These are phyloP conservation scores for Aspergillus latus DNA, from an alignment of 2,329 filamentous ascomycete genomes.

Conservation along the genomic window DNA sequence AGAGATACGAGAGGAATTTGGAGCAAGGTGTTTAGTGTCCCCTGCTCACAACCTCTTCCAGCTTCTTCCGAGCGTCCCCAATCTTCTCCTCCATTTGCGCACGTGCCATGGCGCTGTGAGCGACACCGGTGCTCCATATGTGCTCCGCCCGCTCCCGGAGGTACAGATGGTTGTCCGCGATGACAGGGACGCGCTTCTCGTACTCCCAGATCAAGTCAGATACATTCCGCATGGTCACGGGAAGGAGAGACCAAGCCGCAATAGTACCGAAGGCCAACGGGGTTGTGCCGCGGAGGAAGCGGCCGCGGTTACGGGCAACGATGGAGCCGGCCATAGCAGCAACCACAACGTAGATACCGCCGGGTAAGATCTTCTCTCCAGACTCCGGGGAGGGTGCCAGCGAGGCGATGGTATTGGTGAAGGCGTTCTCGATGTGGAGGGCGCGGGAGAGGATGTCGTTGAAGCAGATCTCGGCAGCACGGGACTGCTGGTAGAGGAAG, in stretches of 20 bases:
- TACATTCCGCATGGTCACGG: slow-evolving; percentile 86
- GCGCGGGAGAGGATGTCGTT: slow-evolving; percentile 78
- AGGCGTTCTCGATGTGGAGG: slow-evolving; percentile 81
- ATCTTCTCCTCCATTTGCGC: slow-evolving; percentile 80
- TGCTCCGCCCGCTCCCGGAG: slow-evolving; percentile 68
- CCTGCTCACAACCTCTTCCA: slow-evolving; percentile 91
- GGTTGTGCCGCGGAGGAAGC: slow-evolving; percentile 73
- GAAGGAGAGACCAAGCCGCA: slow-evolving; percentile 80
- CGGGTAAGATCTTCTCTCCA: slow-evolving; percentile 86
- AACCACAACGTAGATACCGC: slow-evolving; percentile 87
- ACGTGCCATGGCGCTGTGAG: slow-evolving; percentile 69
- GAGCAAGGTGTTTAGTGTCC: slow-evolving; percentile 61
- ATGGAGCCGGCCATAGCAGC: slow-evolving; percentile 95
- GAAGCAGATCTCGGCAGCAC: slow-evolving; percentile 74
- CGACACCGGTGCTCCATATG: slow-evolving; percentile 70
- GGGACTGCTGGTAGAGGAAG: slow-evolving; percentile 73
- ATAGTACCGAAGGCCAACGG: slow-evolving; percentile 78
- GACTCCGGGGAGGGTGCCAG: slow-evolving; percentile 82
- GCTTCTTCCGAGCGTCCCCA: slow-evolving; percentile 67
- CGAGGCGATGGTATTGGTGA: slow-evolving; percentile 84
- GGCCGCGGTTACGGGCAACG: slow-evolving; percentile 79
- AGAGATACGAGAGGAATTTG: slow-evolving; percentile 12
- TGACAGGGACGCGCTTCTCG: slow-evolving; percentile 80
- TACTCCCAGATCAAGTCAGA: slow-evolving; percentile 86
- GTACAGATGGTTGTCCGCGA: slow-evolving; percentile 77